Evolutionary conservation across 2,329 filamentous ascomycete species (phyloP), one percentile per base, ranked within the genome.

Genomic region (Pseudocercospora crystallina): DNA sequence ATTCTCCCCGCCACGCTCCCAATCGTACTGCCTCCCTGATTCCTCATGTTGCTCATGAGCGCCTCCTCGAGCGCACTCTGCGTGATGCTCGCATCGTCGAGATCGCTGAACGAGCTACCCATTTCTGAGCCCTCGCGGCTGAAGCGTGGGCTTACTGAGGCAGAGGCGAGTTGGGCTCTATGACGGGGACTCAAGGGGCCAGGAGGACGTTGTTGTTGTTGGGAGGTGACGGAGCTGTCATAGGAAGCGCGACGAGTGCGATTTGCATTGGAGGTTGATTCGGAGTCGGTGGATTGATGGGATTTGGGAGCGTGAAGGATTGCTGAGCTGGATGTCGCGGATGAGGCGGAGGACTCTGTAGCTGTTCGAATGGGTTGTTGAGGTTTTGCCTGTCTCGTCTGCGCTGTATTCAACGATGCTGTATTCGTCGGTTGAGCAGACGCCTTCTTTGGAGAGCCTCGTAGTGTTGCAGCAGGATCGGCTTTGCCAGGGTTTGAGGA

Each of bases 31-130:
- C 63, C 64, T 12, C 61, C 61, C 34, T 60, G 59, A 58, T 84
- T 79, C 60, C 84, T 79, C 76, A 88, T 85, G 57, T 85, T 83
- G 64, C 84, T 90, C 14, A 88, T 80, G 45, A 90, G 71, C 7
- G 86, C 87, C 65, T 92, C 88, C 67, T 91, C 88, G 48, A 92
- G 73, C 2, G 88, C 88, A 12, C 85, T 89, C 66, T 90, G 87
- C 26, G 88, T 90, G 12, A 92, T 84, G 13, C 87, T 89, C 13
- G 86, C 83, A 75, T 91, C 88, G 66, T 92, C 89, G 37, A 95
- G 77, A 72, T 94, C 89, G 69, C 87, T 92, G 63, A 90, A 94
- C 61, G 87, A 91, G 67, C 88, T 92, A 1, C 88, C 87, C 83
- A 90, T 90, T 56, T 90, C 86, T 63, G 85, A 89, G 10, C 81